phyloP scores from a whole-genome alignment of 768 basidiomycete genomes.

The Mycena alexandri region DNA sequence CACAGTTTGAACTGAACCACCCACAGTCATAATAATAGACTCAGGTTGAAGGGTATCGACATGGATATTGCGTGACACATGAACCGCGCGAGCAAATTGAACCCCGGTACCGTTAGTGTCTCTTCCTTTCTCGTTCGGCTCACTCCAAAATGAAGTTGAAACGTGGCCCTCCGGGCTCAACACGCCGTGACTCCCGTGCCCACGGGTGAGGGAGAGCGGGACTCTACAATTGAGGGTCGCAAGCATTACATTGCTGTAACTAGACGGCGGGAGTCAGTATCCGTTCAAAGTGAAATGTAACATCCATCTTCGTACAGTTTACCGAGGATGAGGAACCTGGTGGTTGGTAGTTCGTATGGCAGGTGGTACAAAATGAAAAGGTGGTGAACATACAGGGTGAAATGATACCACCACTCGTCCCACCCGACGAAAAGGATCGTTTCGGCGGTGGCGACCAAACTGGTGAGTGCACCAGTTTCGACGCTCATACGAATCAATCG shows the following conservation, averaged over 20 bases:
- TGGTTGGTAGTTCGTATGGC: no score
- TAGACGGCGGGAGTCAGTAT: neutral
- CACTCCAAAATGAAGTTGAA: conserved; percentile 7
- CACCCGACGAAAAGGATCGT: conserved; percentile 15
- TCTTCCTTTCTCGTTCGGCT: neutral
- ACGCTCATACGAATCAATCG: conserved; percentile 11
- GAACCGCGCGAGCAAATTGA: neutral
- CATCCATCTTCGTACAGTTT: neutral
- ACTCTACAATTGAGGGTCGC: conserved; percentile 17
- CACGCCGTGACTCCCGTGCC: neutral
- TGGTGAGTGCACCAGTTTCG: conserved; percentile 16
- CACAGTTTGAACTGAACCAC: neutral
- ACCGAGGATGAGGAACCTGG: neutral
- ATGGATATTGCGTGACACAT: neutral
- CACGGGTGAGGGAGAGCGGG: conserved; percentile 7
- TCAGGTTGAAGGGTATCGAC: neutral
- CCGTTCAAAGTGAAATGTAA: neutral
- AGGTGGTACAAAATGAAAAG: no score
- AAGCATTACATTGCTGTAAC: conserved; percentile 5
- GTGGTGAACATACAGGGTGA: no score
- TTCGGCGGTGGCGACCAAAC: neutral
- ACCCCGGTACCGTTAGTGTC: neutral
- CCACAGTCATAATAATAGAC: conserved; percentile 15
- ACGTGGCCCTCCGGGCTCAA: neutral
- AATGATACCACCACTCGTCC: no score